Base-by-base conservation (phyloP, 805 yeast genomes). In the Cyberlindnera meyerae region DNA sequence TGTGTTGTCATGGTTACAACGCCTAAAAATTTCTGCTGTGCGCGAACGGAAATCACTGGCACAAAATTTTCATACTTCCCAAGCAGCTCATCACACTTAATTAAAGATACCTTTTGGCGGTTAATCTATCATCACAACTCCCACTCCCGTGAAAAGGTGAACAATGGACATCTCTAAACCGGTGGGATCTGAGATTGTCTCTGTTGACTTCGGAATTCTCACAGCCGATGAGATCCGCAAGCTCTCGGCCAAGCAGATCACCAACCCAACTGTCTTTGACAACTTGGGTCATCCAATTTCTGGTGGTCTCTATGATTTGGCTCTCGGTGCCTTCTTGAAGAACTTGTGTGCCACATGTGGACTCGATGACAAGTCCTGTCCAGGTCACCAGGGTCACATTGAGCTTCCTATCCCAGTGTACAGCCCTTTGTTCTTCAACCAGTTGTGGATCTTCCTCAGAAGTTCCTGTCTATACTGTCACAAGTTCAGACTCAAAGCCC, bases 381-480 rank as follows among this genome's bases (percentile, higher is more conserved):
- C 97, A 4, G 99, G 99, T 31, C 99, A 93, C 61, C 87, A 88
- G 61, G 99, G 99, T 43, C 98, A 93, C 61, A 88, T 93, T 46
- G 97, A 90, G 60, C 72, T 93, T 46, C 99, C 99, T 6, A 81
- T 88, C 28, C 95, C 97, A 4, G 94, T 86, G 29, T 93, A 87
- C 69, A 90, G 87, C 58, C 97, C 99, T 14, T 65, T 93, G 50
- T 93, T 94, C 55, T 93, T 94, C 76, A 77, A 79, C 55, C 97
- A 90, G 63, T 68, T 93, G 71, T 93, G 81, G 68, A 74, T 85
- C 42, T 78, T 82, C 52, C 69, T 94, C 56, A 73, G 97, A 58
- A 72, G 88, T 30, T 63, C 89, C 14, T 93, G 99, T 72, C 69
- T 93, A 35, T 88, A 78, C 65, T 93, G 99, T 65, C 94, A 86